These are phyloP conservation scores for Amyloporia xantha DNA, from an alignment of 768 basidiomycete genomes.

Conservation along the genomic window DNA sequence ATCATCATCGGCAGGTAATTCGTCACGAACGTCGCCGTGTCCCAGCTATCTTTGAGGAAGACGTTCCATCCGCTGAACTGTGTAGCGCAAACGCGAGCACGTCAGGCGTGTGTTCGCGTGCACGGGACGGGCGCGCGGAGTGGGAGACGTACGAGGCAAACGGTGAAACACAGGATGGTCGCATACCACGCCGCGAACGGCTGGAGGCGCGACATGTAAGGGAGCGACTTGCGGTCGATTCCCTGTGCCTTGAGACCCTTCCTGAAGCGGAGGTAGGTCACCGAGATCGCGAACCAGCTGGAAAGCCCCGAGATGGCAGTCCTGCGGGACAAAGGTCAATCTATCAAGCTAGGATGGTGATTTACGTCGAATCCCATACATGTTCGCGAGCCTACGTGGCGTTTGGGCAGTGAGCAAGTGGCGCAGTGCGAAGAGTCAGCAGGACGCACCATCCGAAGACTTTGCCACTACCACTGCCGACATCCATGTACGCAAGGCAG, in stretches of 20 bases:
- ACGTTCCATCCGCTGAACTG: slow-evolving; percentile 37
- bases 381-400: no score
- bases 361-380: slow-evolving; percentile 8
- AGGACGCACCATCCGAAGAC: slow-evolving; percentile 45
- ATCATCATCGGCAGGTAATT: slow-evolving; percentile 35
- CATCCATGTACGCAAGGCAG: slow-evolving; percentile 36
- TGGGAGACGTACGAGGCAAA: slow-evolving; percentile 29
- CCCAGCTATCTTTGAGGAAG: slow-evolving; percentile 36
- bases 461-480: slow-evolving; percentile 26
- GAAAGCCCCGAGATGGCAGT: slow-evolving; percentile 34
- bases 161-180: slow-evolving; percentile 21
- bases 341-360: background rate
- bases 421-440: no score
- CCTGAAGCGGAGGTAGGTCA: slow-evolving; percentile 42
- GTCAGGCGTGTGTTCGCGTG: background rate
- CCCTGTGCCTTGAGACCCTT: slow-evolving; percentile 45
- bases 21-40: slow-evolving; percentile 33
- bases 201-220: slow-evolving; percentile 36
- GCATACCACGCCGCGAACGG: slow-evolving; percentile 36
- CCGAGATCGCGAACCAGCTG: slow-evolving; percentile 37
- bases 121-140: background rate
- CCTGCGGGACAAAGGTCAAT: slow-evolving; percentile 11
- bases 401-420: no score
- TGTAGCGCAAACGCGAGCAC: no score
- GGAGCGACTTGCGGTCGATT: slow-evolving; percentile 38